Evolutionary conservation across 1,284 basidiomycete genomes (phyloP).

Genomic region (Cronartium ribicola): DNA sequence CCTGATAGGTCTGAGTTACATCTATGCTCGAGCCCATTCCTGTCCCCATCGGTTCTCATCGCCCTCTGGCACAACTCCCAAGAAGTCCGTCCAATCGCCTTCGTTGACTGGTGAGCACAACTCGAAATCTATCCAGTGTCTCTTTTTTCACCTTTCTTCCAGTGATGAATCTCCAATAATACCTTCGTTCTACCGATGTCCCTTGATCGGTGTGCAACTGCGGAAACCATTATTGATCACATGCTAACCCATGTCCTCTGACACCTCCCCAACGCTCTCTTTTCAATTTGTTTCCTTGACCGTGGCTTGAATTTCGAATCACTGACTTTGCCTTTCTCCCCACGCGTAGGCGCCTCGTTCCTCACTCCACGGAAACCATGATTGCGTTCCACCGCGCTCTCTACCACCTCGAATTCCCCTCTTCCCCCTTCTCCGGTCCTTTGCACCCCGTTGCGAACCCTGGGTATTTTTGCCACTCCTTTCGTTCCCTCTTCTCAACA

Average conservation of each 20-base stretch:
- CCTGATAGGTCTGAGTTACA: background rate
- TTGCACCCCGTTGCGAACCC: too few species aligned
- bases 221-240: background rate
- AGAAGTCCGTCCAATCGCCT: background rate
- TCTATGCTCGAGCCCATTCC: background rate
- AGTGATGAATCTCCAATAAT: constrained; percentile 6
- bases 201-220: constrained; percentile 9
- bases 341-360: background rate
- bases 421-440: background rate
- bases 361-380: background rate
- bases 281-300: background rate
- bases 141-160: background rate
- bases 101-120: background rate
- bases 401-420: background rate
- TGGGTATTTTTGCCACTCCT: too few species aligned
- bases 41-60: background rate
- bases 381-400: background rate
- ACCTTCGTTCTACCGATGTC: constrained; percentile 15
- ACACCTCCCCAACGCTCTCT: background rate
- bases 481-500: too few species aligned
- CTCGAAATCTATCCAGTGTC: background rate
- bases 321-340: background rate
- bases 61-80: background rate
- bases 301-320: background rate
- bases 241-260: constrained; percentile 24